Conservation (phyloP, 139 green algal species). For the Volvox reticuliferus region DNA sequence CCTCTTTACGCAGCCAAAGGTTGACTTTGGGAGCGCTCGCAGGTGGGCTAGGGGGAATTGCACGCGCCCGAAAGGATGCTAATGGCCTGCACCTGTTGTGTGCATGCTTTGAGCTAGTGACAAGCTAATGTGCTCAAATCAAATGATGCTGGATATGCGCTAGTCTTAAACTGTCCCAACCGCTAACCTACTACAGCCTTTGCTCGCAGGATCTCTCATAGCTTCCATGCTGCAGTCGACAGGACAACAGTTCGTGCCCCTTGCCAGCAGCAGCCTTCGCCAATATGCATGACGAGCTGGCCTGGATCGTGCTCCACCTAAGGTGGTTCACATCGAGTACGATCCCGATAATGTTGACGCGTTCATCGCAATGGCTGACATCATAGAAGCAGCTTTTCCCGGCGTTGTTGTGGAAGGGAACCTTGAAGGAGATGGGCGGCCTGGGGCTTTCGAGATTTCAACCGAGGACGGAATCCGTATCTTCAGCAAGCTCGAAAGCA, state of each 20-base stretch:
- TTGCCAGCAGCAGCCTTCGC: background rate
- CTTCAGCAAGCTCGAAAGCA: conserved; percentile 57
- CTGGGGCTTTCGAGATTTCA: conserved; percentile 63
- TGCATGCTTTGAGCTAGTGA: too few species aligned
- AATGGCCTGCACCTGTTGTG: too few species aligned
- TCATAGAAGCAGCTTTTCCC: conserved; percentile 64
- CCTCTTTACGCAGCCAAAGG: too few species aligned
- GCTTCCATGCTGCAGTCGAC: background rate
- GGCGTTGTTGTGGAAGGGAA: conserved; percentile 66
- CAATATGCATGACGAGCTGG: conserved; percentile 51
- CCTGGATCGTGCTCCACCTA: conserved; percentile 61
- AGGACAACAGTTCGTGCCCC: background rate
- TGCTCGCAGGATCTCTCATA: background rate
- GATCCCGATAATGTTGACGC: conserved; percentile 59
- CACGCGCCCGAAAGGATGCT: too few species aligned
- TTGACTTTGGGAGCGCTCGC: too few species aligned
- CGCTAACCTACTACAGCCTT: background rate
- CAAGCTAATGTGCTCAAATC: too few species aligned
- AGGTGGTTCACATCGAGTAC: conserved; percentile 61
- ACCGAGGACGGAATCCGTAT: conserved; percentile 49
- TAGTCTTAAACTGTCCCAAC: background rate
- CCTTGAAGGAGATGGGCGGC: conserved; percentile 50
- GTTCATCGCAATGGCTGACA: conserved; percentile 66
- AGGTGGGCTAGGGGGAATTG: too few species aligned
- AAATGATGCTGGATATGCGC: too few species aligned